Percentiles rank a stretch among this genome's conserved stretches.
These are phyloP conservation scores for Abrus precatorius DNA, from an alignment of 306 rosid species.

Conservation along the genomic window DNA sequence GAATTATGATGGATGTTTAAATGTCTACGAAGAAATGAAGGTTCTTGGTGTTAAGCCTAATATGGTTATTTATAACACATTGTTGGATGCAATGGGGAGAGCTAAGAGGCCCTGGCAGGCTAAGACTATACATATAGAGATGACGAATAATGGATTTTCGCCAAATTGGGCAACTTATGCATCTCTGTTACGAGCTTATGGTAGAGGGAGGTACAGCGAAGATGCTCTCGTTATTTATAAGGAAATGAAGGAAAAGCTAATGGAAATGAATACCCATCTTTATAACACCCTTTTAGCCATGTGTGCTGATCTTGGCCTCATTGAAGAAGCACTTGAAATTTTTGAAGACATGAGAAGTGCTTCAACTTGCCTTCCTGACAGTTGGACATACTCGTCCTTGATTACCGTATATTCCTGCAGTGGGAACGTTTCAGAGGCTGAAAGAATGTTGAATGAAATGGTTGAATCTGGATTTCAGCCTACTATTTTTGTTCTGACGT, in stretches of 20 bases:
- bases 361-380: conserved; percentile 68
- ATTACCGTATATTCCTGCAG: conserved; percentile 84
- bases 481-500: conserved; percentile 86
- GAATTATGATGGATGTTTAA: conserved; percentile 85
- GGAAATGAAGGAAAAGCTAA: conserved; percentile 89
- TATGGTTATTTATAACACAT: conserved; percentile 71
- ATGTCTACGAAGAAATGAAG: conserved; percentile 93
- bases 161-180: conserved; percentile 81
- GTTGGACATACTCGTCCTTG: conserved; percentile 97
- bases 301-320: conserved; percentile 91
- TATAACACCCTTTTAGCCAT: conserved; percentile 78
- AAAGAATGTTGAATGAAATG: conserved; percentile 78
- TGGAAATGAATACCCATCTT: conserved; percentile 72
- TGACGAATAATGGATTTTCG: conserved; percentile 65
- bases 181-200: conserved; percentile 79
- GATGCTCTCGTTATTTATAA: conserved; percentile 78
- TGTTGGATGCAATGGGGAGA: conserved; percentile 94
- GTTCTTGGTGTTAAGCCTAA: conserved; percentile 79
- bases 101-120: conserved; percentile 98
- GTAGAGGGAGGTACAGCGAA: conserved; percentile 75
- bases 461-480: conserved; percentile 84
- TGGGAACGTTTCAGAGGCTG: conserved; percentile 83
- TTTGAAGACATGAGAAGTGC: conserved; percentile 79
- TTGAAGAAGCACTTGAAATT: conserved; percentile 72
- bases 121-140: conserved; percentile 78